Conservation (phyloP, 2,329 filamentous ascomycete species). For the Aspergillus sojae region DNA sequence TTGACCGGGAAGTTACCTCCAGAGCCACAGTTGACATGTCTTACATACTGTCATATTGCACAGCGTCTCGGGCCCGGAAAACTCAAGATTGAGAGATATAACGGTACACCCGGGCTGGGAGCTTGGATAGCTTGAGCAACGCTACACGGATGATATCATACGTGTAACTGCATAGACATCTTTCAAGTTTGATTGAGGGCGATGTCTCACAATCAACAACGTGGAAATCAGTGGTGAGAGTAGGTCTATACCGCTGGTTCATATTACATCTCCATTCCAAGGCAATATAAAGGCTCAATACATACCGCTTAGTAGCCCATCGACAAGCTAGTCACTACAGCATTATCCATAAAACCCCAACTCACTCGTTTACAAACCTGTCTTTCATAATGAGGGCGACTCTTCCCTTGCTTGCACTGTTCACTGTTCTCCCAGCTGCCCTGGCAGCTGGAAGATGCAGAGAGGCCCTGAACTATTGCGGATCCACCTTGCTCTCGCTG, state of each 20-base stretch:
- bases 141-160: background rate
- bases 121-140: background rate
- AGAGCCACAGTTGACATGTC: background rate
- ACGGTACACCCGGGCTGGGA: background rate
- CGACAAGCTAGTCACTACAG: background rate
- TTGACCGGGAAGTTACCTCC: background rate
- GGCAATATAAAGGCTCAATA: background rate
- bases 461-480: slow-evolving; percentile 4
- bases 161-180: background rate
- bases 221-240: too few relatives aligned
- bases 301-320: background rate
- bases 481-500: background rate
- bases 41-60: background rate
- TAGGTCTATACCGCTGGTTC: background rate
- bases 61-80: background rate
- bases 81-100: background rate
- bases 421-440: background rate
- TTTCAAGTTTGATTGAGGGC: background rate
- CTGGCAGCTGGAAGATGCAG: background rate
- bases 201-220: background rate
- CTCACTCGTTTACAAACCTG: background rate
- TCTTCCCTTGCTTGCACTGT: background rate
- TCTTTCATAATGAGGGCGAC: background rate
- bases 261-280: background rate
- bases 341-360: background rate